Conservation (phyloP, 2,329 filamentous ascomycete species). For the Neopestalotiopsis clavispora region DNA sequence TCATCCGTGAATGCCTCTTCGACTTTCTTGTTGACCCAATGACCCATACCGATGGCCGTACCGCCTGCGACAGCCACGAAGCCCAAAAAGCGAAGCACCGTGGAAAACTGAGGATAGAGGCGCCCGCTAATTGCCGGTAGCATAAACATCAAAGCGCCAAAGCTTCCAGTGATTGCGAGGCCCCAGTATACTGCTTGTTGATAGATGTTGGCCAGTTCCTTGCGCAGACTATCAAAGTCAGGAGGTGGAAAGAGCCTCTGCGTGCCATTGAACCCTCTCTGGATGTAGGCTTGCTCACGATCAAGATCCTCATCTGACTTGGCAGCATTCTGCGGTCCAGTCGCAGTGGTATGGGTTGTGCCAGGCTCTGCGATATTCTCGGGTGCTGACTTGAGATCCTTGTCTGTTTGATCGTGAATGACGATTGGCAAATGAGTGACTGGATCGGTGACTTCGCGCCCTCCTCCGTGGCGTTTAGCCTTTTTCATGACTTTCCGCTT, state of each 20-base stretch:
- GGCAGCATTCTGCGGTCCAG: constrained; percentile 41
- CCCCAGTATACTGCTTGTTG: constrained; percentile 41
- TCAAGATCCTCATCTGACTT: constrained; percentile 46
- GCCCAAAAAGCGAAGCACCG: constrained; percentile 28
- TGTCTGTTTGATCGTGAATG: constrained; percentile 71
- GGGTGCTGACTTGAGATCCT: constrained; percentile 55
- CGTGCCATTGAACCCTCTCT: constrained; percentile 47
- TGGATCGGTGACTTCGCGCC: constrained; percentile 72
- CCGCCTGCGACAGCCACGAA: constrained; percentile 32
- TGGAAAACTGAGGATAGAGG: constrained; percentile 23
- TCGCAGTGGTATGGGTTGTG: constrained; percentile 41
- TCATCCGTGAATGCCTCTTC: constrained; percentile 70
- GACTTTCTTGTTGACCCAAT: constrained; percentile 67
- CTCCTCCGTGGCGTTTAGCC: constrained; percentile 47
- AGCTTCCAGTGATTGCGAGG: constrained; percentile 38
- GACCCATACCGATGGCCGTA: constrained; percentile 51
- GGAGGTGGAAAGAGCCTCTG: constrained; percentile 53
- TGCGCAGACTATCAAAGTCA: constrained; percentile 47
- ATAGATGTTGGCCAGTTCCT: constrained; percentile 36
- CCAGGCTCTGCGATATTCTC: constrained; percentile 42
- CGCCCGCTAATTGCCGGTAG: constrained; percentile 26
- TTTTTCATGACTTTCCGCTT: constrained; percentile 55
- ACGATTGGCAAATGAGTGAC: constrained; percentile 72
- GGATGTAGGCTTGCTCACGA: constrained; percentile 39
- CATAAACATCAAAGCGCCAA: constrained; percentile 30